Evolutionary conservation across 495 filamentous ascomycete genomes (phyloP), one percentile per base, ranked within the genome.

Genomic region (Hypomontagnella monticulosa): DNA sequence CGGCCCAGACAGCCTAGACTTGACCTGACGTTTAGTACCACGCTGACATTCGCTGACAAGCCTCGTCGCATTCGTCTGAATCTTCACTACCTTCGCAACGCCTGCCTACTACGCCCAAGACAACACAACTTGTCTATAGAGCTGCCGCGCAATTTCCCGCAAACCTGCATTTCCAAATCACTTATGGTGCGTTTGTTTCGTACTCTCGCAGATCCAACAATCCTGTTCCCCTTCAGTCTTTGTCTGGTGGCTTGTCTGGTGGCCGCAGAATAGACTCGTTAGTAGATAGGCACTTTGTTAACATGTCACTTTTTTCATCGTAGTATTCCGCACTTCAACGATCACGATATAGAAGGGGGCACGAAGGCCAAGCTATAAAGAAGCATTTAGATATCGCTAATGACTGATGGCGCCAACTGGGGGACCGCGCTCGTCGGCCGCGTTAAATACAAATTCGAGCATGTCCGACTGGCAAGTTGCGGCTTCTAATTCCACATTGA

Each of bases 401-500:
- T 55, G 50, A 64, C 56, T 51, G 52, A 70, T 70, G 67, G 67
- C 67, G 56, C 67, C 67, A 33, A 50, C 57, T 20, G 62, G 61
- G 4, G 66, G 61, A 19, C 67, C 37, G 27, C 44, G 56, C 14
- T 44, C 37, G 16, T 52, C 54, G 32, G 30, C 62, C 33, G 44
- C 43, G 44, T 15, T 52, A 15, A 70, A 58, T 33, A 14, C 19
- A 27, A 49, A 58, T 15, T 27, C 15, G 30, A 54, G 49, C 15
- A 16, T n/a, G 19, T 50, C 64, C n/a, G 61, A 62, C 38, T 69
- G 62, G 10, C 83, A 87, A 60, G 78, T 91, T 55, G 84, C 83
- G 33, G 79, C 80, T 3, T 88, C 88, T 12, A 95, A 93, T 75
- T 86, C 87, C 44, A 93, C 91, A 11, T 78, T 87, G 50, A 87